Percentiles rank a stretch among this genome's conserved stretches.
Conservation (phyloP, 371 early-diverging fungal species). For the Mucor sp. region DNA sequence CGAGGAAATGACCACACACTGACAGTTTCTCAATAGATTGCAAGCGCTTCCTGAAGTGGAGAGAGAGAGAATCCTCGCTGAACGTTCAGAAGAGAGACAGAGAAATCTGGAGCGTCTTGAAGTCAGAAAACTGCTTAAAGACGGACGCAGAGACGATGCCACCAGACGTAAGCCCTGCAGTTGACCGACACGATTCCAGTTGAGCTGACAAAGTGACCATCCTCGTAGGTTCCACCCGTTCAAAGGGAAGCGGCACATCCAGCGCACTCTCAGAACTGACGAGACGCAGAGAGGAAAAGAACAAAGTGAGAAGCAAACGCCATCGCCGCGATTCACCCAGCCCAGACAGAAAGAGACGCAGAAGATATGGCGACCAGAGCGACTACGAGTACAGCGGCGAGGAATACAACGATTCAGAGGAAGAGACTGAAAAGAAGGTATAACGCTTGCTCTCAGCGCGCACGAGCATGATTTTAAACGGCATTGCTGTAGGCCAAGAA, state of each 20-base stretch:
- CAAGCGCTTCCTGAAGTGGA: conserved; percentile 74
- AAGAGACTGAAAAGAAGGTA: conserved; percentile 31
- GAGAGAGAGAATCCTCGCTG: conserved; percentile 75
- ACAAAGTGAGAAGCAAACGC: conserved; percentile 34
- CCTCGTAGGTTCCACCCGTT: conserved; percentile 55
- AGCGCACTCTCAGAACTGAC: conserved; percentile 58
- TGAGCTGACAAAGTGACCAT: background rate
- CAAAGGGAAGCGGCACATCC: conserved; percentile 53
- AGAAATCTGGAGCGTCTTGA: conserved; percentile 59
- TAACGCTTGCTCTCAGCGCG: background rate
- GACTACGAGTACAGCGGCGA: conserved; percentile 42
- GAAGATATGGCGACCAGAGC: conserved; percentile 37
- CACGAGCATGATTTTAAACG: background rate
- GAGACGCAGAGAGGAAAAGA: conserved; percentile 57
- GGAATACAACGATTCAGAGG: conserved; percentile 30
- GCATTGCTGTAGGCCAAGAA: conserved; percentile 33
- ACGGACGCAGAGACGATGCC: conserved; percentile 58
- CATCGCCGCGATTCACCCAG: conserved; percentile 36
- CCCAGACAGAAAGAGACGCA: conserved; percentile 38
- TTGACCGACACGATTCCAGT: background rate
- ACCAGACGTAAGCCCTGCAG: conserved; percentile 48
- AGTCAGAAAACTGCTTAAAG: conserved; percentile 57
- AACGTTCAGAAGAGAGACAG: conserved; percentile 73
- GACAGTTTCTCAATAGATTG: conserved; percentile 29
- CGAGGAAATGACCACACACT: background rate